A percentile compares a stretch with the other conserved stretches of the same genome.
These are phyloP conservation scores for Wickerhamomyces sp. DNA, from an alignment of 1,139 yeast species.

Conservation along the genomic window DNA sequence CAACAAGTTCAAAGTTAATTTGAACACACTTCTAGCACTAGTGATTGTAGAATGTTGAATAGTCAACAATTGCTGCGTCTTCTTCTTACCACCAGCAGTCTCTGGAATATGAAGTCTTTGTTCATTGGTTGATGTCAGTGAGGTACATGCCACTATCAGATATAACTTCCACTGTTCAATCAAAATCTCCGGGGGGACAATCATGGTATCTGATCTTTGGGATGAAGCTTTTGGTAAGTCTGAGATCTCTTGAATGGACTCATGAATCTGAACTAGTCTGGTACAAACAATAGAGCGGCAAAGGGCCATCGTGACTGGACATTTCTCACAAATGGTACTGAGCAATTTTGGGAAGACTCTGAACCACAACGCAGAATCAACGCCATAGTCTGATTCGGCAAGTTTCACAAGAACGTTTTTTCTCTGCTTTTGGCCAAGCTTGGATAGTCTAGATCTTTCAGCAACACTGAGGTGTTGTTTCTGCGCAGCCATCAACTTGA, in stretches of 20 bases:
- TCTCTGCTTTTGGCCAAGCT: slow-evolving; percentile 50
- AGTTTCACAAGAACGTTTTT: slow-evolving; percentile 63
- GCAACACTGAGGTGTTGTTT: slow-evolving; percentile 65
- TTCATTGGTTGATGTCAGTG: slow-evolving; percentile 84
- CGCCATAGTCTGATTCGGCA: slow-evolving; percentile 91
- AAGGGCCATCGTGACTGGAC: slow-evolving; percentile 92
- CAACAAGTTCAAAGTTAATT: slow-evolving; percentile 79
- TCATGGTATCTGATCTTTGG: slow-evolving; percentile 24
- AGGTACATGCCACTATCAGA: slow-evolving; percentile 86
- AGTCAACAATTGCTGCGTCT: slow-evolving; percentile 70
- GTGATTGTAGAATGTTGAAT: slow-evolving; percentile 90
- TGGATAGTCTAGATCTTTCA: slow-evolving; percentile 67
- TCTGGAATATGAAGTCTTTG: slow-evolving; percentile 65
- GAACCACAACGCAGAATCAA: slow-evolving; percentile 94
- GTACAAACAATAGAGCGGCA: slow-evolving; percentile 92
- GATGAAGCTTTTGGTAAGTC: slow-evolving; percentile 36
- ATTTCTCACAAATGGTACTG: slow-evolving; percentile 66
- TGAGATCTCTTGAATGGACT: slow-evolving; percentile 61
- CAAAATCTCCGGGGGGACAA: slow-evolving; percentile 66
- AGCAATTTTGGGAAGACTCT: slow-evolving; percentile 76
- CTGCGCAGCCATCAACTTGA: slow-evolving; percentile 56
- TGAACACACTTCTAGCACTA: slow-evolving; percentile 85
- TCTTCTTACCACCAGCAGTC: slow-evolving; percentile 34
- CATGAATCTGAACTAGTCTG: slow-evolving; percentile 85
- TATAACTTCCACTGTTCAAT: slow-evolving; percentile 88